Evolutionary conservation across 2,329 filamentous ascomycete species (phyloP).

Genomic region (Grosmannia clavigera): DNA sequence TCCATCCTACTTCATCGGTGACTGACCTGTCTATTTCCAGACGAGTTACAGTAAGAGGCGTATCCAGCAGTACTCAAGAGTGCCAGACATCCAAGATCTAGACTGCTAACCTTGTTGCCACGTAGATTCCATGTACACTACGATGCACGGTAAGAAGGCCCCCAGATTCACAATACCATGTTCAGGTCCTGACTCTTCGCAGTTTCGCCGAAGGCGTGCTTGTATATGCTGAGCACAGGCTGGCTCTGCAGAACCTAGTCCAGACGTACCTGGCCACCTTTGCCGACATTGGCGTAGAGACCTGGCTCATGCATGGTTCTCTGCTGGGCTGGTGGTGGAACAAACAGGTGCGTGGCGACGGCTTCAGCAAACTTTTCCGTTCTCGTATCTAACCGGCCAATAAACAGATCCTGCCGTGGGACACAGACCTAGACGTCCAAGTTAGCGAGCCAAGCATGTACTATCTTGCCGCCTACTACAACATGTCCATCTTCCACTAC

Average conservation of each 20-base stretch:
- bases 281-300: conserved; percentile 53
- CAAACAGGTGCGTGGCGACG: conserved; percentile 24
- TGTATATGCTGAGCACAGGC: conserved; percentile 42
- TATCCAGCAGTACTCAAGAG: neutral
- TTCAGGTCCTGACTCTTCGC: conserved; percentile 1
- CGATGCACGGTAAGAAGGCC: conserved; percentile 3
- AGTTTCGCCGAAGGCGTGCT: conserved; percentile 28
- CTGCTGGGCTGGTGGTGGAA: conserved; percentile 85
- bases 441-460: conserved; percentile 53
- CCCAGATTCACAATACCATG: too few species aligned
- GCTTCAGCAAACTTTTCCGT: neutral
- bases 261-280: conserved; percentile 62
- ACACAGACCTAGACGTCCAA: conserved; percentile 66
- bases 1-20: neutral
- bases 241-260: conserved; percentile 53
- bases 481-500: conserved; percentile 39
- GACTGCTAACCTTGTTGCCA: neutral
- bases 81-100: neutral
- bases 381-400: neutral
- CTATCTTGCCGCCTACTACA: conserved; percentile 54
- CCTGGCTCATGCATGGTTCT: conserved; percentile 79
- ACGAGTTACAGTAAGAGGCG: conserved; percentile 12
- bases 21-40: conserved; percentile 2
- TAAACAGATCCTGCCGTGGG: conserved; percentile 48
- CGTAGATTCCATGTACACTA: conserved; percentile 6